These are phyloP conservation scores for Phytophthora sansomeana DNA, from an alignment of 352 stramenopile genomes.

Conservation along the genomic window DNA sequence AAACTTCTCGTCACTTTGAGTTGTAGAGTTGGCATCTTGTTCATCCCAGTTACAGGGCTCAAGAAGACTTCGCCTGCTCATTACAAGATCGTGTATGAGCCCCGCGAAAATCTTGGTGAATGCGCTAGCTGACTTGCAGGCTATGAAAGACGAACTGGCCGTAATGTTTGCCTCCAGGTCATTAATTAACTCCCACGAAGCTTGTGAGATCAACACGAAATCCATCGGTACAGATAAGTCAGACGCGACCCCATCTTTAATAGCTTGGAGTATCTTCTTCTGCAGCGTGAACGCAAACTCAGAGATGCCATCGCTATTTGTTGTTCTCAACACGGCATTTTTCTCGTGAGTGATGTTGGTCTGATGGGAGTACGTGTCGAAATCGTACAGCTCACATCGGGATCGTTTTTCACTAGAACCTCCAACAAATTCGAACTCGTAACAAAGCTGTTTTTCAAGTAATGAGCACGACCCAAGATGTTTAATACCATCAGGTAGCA, in stretches of 20 bases:
- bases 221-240: slow-evolving; percentile 40
- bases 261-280: slow-evolving; percentile 51
- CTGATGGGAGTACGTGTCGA: slow-evolving; percentile 21
- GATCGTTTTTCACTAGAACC: slow-evolving; percentile 42
- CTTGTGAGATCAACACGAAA: slow-evolving; percentile 59
- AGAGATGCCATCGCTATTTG: background rate
- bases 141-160: background rate
- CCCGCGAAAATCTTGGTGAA: slow-evolving; percentile 44
- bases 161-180: slow-evolving; percentile 41
- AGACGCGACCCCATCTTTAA: slow-evolving; percentile 34
- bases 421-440: slow-evolving; percentile 40
- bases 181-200: slow-evolving; percentile 64
- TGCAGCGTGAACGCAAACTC: slow-evolving; percentile 29
- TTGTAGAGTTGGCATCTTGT: background rate
- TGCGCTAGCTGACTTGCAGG: background rate
- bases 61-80: slow-evolving; percentile 49
- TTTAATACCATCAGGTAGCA: slow-evolving; percentile 6
- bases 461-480: slow-evolving; percentile 39
- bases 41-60: background rate
- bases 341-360: background rate
- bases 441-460: slow-evolving; percentile 46
- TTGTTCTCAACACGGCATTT: background rate
- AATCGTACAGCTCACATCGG: slow-evolving; percentile 36
- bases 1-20: slow-evolving; percentile 12
- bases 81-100: slow-evolving; percentile 45